phyloP scores from a whole-genome alignment of 768 basidiomycete species.

The Suillus subalutaceus region DNA sequence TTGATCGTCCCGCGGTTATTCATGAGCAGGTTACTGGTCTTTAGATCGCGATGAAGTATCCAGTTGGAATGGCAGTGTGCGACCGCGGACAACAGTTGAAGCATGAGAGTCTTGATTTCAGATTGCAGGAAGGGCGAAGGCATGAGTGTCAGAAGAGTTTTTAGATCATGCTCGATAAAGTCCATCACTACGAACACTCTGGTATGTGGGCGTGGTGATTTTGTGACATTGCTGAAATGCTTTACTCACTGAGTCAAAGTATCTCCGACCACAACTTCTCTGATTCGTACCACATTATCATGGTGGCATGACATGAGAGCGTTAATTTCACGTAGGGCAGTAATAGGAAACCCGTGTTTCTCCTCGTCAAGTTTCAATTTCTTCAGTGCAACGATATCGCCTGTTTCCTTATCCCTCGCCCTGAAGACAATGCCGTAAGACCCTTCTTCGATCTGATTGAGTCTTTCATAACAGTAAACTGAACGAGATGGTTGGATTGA shows the following conservation, averaged over 20 bases:
- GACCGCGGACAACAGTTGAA: constrained; percentile 91
- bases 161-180: constrained; percentile 99
- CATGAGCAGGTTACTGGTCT: constrained; percentile 97
- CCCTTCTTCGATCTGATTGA: constrained; percentile 99
- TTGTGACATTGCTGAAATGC: constrained; percentile 12
- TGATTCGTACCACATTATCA: constrained; percentile 95
- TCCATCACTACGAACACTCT: constrained; percentile 99
- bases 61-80: constrained; percentile 94
- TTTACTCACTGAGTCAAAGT: constrained; percentile 95
- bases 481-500: constrained; percentile 85
- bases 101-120: constrained; percentile 96
- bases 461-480: constrained; percentile 89
- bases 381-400: constrained; percentile 95
- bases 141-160: constrained; percentile 93
- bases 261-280: constrained; percentile 98
- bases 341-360: constrained; percentile 98
- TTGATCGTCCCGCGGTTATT: constrained; percentile 99
- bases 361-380: constrained; percentile 98
- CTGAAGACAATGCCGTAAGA: constrained; percentile 97
- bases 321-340: constrained; percentile 91
- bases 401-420: constrained; percentile 92
- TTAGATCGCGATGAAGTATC: constrained; percentile 97
- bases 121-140: constrained; percentile 95
- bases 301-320: constrained; percentile 95
- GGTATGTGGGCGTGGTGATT: constrained; percentile 20